Base-by-base conservation (phyloP, 2,329 filamentous ascomycete species). In the Trichophaea hybrida region DNA sequence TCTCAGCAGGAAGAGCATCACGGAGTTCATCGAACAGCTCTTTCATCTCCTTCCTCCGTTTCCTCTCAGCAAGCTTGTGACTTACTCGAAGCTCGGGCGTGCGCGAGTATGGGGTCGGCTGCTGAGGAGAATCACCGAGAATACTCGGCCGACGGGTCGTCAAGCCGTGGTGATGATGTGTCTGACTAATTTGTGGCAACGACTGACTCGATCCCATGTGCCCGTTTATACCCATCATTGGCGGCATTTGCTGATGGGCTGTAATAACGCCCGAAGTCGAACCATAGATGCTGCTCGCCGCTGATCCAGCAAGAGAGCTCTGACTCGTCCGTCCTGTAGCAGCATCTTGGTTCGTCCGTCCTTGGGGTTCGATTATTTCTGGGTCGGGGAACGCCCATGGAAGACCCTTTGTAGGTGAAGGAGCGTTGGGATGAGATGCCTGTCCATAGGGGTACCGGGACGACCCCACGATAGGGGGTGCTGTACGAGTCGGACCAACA, bases 41-140 rank as follows among this genome's bases (percentile, higher is more conserved):
- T 73, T 93, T 93, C 87, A 93, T 93, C 70, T 93, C 87, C 6
- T 86, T 90, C 62, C 87, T 77, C 43, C 87, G 80, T 74, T 93
- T 93, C 40, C 87, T 78, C 72, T 93, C 87, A 0, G 87, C 87
- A 59, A 93, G 78, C 72, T 93, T 93, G 73, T 93, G 87, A 69
- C 86, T 91, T 53, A 91, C 80, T 24, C 87, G 80, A 43, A 93
- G 75, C 71, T 93, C 87, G 0, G 87, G 87, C 0, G 87, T 93
- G 44, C 87, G 77, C 67, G 86, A 90, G 71, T 93, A 93, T 1
- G 87, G 88, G 17, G 67, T 69, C 33, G 64, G 60, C 13, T 59
- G 58, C 12, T 64, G 58, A 7, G 63, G 60, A 7, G 62, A 59
- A 37, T 65, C 64, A 7, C 60, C 43, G 31, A 54, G 54, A 53